phyloP scores from a whole-genome alignment of 805 yeast genomes.

The Alloascoidea africana region DNA sequence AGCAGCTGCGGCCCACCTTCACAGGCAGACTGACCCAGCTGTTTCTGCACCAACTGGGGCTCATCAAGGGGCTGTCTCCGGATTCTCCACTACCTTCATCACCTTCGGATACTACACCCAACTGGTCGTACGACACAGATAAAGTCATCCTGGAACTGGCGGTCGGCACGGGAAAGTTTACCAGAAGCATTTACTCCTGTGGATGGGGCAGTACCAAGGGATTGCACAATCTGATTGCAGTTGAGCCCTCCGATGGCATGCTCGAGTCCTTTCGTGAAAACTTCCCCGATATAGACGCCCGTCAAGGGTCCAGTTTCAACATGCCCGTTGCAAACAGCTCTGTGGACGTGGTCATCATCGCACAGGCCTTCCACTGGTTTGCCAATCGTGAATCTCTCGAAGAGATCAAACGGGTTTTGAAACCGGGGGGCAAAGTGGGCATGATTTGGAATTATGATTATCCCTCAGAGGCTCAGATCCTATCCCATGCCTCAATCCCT shows the following conservation, averaged over 20 bases:
- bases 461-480: slow-evolving; percentile 9
- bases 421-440: slow-evolving; percentile 33
- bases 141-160: slow-evolving; percentile 33
- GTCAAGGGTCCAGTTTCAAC: slow-evolving; percentile 27
- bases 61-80: slow-evolving; percentile 13
- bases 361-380: slow-evolving; percentile 60
- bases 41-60: slow-evolving; percentile 23
- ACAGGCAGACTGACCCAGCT: slow-evolving; percentile 23
- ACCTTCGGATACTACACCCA: slow-evolving; percentile 5
- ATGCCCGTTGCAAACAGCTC: slow-evolving; percentile 29
- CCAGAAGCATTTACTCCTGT: slow-evolving; percentile 23
- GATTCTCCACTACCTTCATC: slow-evolving; percentile 7
- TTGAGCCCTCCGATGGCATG: slow-evolving; percentile 49
- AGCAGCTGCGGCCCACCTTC: slow-evolving; percentile 36
- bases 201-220: slow-evolving; percentile 16
- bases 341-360: slow-evolving; percentile 34
- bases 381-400: slow-evolving; percentile 29
- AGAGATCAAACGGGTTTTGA: slow-evolving; percentile 36
- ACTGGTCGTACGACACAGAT: slow-evolving; percentile 7
- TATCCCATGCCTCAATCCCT: slow-evolving; percentile 7
- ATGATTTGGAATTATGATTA: slow-evolving; percentile 45
- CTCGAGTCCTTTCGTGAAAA: slow-evolving; percentile 26
- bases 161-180: slow-evolving; percentile 53
- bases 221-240: slow-evolving; percentile 24
- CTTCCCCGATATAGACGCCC: slow-evolving; percentile 26